Evolutionary conservation across 2,329 filamentous ascomycete genomes (phyloP), one percentile per base, ranked within the genome.

Genomic region (Byssothecium circinans): DNA sequence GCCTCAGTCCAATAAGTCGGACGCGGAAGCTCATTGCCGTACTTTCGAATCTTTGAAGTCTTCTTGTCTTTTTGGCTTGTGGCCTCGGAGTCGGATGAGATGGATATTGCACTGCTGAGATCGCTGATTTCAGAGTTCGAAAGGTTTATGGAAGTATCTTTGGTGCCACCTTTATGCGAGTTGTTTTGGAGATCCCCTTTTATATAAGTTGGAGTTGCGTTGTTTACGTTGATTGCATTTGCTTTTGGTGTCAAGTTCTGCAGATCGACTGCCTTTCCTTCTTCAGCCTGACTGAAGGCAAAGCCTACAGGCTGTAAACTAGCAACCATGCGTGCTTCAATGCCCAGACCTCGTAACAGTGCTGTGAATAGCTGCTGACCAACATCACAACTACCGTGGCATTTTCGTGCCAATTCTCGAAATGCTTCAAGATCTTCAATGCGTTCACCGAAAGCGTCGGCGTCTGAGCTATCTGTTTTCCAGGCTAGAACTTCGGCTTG

Each of bases 1-100:
- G 89, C 87, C 69, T 99, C 94, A 0, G 88, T 87, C 94, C 94
- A 99, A 69, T 97, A 97, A 41, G 88, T 87, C 1, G 94, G 91
- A 56, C 86, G 94, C 2, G 85, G 82, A 22, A 96, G 77, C 57
- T 95, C 91, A 17, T 80, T 78, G 58, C 95, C 90, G 59, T 86
- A 88, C 44, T 65, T 62, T 45, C 79, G 77, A 49, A 77, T 78
- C 20, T 64, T 61, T 40, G 62, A 66, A 6, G 58, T 61, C 32
- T 68, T 71, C 56, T 73, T 79, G 41, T 68, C 71, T 4, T 25
- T 75, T 72, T 11, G 82, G 7, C 86, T 70, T 1, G 85, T 73
- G 0, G 82, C 82, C 14, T 78, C 74, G 5, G 73, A 79, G 14
- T 76, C 73, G 2, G 77, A 71, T 5, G 76, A 71, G 2, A 75